Evolutionary conservation across 2,329 filamentous ascomycete genomes (phyloP).

Genomic region (Domatiomyces catenatus): DNA sequence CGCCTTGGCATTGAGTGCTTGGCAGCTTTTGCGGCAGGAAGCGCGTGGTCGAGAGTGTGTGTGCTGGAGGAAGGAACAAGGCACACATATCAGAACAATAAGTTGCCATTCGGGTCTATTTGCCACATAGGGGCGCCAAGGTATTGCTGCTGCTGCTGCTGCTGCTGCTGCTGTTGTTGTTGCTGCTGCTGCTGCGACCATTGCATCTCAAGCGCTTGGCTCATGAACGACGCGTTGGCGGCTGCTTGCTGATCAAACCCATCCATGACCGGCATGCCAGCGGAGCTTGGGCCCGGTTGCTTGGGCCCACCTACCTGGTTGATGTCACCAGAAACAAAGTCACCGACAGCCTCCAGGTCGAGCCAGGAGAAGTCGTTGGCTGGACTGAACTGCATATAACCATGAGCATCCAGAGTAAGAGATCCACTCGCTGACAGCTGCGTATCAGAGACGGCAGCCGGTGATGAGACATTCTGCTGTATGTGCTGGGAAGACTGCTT

Average conservation of each 20-base stretch:
- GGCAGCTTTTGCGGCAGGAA: not conserved
- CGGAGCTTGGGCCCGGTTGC: not conserved
- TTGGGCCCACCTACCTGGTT: not conserved
- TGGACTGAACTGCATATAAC: constrained; percentile 28
- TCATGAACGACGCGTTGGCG: constrained; percentile 5
- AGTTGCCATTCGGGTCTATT: constrained; percentile 22
- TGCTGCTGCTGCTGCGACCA: constrained; percentile 16
- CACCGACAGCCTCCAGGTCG: constrained; percentile 44
- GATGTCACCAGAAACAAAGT: constrained; percentile 36
- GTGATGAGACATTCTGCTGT: constrained; percentile 10
- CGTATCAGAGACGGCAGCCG: constrained; percentile 19
- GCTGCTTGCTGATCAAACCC: not conserved
- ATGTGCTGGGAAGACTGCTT: constrained; percentile 12
- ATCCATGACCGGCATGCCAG: not conserved
- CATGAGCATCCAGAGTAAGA: constrained; percentile 15
- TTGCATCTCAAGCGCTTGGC: constrained; percentile 8
- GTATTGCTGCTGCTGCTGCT: constrained; percentile 17
- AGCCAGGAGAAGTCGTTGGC: constrained; percentile 47
- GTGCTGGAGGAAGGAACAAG: not conserved
- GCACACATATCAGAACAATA: constrained; percentile 16
- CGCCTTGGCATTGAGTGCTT: not conserved
- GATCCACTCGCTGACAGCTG: constrained; percentile 19
- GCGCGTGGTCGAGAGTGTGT: too few relatives aligned
- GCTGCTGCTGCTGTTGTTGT: not conserved
- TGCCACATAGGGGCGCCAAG: constrained; percentile 19